These are phyloP conservation scores for Acanthamoeba sp. DNA, from an alignment of 208 protist genomes.

Conservation along the genomic window DNA sequence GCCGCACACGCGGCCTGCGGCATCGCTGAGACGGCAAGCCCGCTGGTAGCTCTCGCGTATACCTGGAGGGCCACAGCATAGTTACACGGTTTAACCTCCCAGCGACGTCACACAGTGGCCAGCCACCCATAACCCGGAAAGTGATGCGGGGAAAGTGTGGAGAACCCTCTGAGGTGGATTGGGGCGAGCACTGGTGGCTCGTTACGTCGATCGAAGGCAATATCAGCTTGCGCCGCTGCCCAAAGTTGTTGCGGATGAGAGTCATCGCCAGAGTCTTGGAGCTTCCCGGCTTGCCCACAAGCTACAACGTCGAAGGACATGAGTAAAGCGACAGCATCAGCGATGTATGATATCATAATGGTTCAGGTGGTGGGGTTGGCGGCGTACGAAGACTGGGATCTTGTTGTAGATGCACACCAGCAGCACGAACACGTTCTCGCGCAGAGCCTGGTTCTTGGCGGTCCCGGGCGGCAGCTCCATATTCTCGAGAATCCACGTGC, in stretches of 20 bases:
- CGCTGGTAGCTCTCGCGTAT: not conserved
- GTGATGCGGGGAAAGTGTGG: no score
- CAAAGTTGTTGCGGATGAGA: conserved; percentile 22
- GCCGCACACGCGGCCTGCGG: conserved; percentile 73
- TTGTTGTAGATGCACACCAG: conserved; percentile 69
- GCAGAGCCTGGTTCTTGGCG: conserved; percentile 19
- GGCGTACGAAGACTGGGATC: conserved; percentile 69
- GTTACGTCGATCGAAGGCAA: conserved; percentile 14
- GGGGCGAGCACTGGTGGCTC: conserved; percentile 39
- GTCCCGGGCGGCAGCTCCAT: conserved; percentile 32
- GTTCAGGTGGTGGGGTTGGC: not conserved
- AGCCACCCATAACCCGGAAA: no score
- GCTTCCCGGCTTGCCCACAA: conserved; percentile 73
- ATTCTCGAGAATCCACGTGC: not conserved
- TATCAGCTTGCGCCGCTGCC: not conserved
- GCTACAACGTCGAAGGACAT: not conserved
- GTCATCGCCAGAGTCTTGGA: conserved; percentile 27
- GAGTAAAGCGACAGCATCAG: no score
- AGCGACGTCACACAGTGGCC: no score
- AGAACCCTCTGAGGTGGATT: conserved; percentile 34
- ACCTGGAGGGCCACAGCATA: no score
- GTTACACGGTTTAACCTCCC: no score
- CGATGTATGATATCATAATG: no score
- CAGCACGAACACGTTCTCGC: conserved; percentile 71
- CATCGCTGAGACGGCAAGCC: not conserved